Percentiles rank a stretch among this genome's conserved stretches.
Conservation (phyloP, 306 rosid species). For the Ammopiptanthus mongolicus region DNA sequence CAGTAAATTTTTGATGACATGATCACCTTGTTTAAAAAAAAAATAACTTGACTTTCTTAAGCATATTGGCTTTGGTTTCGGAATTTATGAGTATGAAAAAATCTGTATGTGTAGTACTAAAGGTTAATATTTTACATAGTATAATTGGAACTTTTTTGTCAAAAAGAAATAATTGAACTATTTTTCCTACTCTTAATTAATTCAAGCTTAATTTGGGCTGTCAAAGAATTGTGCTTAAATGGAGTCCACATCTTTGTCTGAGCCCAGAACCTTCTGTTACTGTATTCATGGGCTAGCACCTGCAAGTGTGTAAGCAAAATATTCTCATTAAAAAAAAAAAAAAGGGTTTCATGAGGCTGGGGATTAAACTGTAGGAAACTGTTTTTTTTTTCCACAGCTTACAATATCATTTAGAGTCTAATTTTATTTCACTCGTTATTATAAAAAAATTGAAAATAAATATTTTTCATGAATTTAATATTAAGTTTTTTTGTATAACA, state of each 20-base stretch:
- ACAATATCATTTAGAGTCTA: background rate
- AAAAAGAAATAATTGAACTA: background rate
- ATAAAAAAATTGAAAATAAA: too few relatives aligned
- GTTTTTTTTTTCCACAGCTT: background rate
- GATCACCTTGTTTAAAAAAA: too few relatives aligned
- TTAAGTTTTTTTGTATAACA: background rate
- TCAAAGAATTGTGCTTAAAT: background rate
- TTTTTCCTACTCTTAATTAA: background rate
- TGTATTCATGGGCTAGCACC: background rate
- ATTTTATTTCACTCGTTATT: background rate
- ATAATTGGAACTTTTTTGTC: background rate
- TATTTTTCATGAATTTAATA: background rate
- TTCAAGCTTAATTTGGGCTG: background rate
- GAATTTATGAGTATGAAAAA: too few relatives aligned
- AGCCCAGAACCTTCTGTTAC: background rate
- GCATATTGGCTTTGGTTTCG: too few relatives aligned
- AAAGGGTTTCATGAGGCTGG: background rate
- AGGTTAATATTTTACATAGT: background rate
- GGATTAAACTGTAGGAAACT: background rate
- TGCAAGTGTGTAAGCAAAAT: background rate
- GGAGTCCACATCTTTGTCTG: background rate
- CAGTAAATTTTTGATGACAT: too few relatives aligned
- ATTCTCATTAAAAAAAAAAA: background rate
- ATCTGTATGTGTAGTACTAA: too few relatives aligned
- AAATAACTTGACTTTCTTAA: too few relatives aligned